Evolutionary conservation across 495 filamentous ascomycete species (phyloP), one percentile per base, ranked within the genome.

Genomic region (Darksidea phi): DNA sequence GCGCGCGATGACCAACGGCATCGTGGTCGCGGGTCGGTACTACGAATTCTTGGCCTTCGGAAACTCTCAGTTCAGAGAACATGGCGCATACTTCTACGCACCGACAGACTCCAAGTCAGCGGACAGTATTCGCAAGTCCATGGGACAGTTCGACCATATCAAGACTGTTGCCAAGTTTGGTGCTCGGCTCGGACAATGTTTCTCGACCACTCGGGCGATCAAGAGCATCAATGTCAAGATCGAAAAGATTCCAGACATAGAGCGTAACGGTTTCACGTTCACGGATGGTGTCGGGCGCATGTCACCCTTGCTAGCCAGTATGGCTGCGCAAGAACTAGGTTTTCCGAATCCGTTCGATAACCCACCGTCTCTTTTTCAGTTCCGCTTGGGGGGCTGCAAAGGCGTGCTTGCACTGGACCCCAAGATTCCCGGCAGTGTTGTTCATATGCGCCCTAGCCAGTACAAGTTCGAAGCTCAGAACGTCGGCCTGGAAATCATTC

Each of bases 251-350:
- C 55, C 76, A 1, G 94, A 97, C 57, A 77, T 96, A 6, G 76
- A 81, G 37, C 79, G 80, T 6, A 83, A 86, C 47, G 81, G 78
- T 0, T 85, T 80, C 70, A 84, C 72, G 48, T 97, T 97, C 71
- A 91, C 90, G 0, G 94, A 98, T 71, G 95, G 94, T 2, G 89
- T 98, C 42, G 95, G 95, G 12, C 95, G 89, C 73, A 94, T 99
- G 32, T 96, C 93, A 0, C 73, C 73, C 4, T 85, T 88, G 64
- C 78, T 96, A 34, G 89, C 91, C 0, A 72, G 81, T 34, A 82
- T 91, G 70, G 80, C 90, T 17, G 77, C 84, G 18, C 71, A 78
- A 4, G 86, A 91, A 54, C 79, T 92, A 20, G 76, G 80, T 0
- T 70, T 90, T 32, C 77, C 70, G 15, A 79, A 77, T 3, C 57